Conservation (phyloP, 345 rosid genomes). For the Rhodamnia argentea region DNA sequence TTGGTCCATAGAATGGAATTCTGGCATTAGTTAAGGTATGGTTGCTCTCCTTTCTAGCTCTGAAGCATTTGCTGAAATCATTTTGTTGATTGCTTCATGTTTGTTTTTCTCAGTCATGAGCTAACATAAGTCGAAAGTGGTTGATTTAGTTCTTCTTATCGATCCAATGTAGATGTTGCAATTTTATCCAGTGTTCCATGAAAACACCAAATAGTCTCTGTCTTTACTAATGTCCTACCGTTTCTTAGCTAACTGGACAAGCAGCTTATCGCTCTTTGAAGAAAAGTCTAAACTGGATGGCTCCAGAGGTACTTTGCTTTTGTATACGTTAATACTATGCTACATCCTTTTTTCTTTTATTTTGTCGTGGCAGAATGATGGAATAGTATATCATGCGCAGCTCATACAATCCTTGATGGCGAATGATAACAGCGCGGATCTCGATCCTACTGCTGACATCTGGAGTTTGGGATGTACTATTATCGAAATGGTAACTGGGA, state of each 20-base stretch:
- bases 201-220: neutral
- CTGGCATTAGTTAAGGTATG: neutral
- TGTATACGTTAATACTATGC: neutral
- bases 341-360: neutral
- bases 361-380: conserved; percentile 71
- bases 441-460: neutral
- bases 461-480: conserved; percentile 5
- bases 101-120: neutral
- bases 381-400: conserved; percentile 56
- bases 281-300: neutral
- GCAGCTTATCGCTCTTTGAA: neutral
- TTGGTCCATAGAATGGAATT: too few relatives aligned
- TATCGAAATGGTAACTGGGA: conserved; percentile 78
- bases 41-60: neutral
- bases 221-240: neutral
- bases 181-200: neutral
- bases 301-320: neutral
- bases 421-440: neutral
- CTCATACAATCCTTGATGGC: neutral
- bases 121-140: neutral
- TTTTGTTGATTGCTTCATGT: neutral
- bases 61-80: neutral
- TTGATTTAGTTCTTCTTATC: neutral
- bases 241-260: neutral
- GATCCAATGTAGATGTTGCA: neutral